Conservation (phyloP, 176 grass and related monocot species). For the Avena atlantica region DNA sequence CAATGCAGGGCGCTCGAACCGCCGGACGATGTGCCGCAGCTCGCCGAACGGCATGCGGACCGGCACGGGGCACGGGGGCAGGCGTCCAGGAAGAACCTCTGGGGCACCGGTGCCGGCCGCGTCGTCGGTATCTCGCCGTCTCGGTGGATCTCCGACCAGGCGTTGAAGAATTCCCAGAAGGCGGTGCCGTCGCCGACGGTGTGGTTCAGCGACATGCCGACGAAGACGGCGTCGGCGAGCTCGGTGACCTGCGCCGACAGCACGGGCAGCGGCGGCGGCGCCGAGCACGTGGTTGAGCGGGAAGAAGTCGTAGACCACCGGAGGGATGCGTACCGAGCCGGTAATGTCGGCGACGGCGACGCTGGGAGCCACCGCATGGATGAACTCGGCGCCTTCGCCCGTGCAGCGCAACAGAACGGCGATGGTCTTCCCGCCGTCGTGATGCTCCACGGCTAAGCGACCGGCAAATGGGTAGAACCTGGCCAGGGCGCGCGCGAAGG, state of each 20-base stretch:
- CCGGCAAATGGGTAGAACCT: neutral
- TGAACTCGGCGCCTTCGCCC: neutral
- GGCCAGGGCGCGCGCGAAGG: neutral
- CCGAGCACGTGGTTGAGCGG: neutral
- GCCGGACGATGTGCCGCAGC: neutral
- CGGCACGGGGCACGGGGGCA: conserved; percentile 1
- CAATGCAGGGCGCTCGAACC: neutral
- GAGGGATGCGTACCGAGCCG: neutral
- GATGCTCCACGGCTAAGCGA: neutral
- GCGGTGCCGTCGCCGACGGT: conserved; percentile 5
- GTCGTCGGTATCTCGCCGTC: neutral
- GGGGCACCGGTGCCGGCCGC: neutral
- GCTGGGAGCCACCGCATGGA: neutral
- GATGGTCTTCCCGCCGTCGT: neutral
- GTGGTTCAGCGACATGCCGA: neutral
- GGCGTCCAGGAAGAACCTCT: neutral
- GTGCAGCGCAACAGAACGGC: neutral
- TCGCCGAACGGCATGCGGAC: conserved; percentile 2
- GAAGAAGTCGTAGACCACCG: neutral
- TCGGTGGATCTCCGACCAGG: neutral
- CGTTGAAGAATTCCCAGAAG: neutral
- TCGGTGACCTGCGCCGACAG: conserved; percentile 17
- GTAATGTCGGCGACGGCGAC: neutral
- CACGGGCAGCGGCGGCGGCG: neutral
- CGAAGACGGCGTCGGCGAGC: conserved; percentile 21